phyloP scores from a whole-genome alignment of 2,329 filamentous ascomycete species.

The Penicillium expansum region DNA sequence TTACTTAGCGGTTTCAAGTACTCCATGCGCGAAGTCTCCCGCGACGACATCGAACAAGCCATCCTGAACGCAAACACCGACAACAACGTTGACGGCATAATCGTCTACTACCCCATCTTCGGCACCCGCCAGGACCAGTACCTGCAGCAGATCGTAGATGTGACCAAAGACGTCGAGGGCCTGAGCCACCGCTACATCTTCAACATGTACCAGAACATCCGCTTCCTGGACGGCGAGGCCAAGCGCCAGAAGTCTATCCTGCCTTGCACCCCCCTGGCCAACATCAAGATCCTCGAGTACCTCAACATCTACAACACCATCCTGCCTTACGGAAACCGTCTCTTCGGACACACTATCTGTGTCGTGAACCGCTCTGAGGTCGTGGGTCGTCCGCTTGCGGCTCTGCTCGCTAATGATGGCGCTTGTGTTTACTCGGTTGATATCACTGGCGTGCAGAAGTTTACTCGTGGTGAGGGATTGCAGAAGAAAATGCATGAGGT shows the following conservation, averaged over 20 bases:
- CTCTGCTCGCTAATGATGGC: conserved; percentile 91
- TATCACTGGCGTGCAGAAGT: conserved; percentile 84
- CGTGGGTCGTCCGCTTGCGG: conserved; percentile 87
- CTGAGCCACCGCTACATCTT: conserved; percentile 90
- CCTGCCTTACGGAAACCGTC: conserved; percentile 83
- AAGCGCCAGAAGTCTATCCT: conserved; percentile 82
- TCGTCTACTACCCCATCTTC: conserved; percentile 98
- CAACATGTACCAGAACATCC: conserved; percentile 99
- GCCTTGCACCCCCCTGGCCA: conserved; percentile 90
- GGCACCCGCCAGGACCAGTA: conserved; percentile 88
- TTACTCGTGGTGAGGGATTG: conserved; percentile 84
- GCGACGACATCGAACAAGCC: conserved; percentile 85
- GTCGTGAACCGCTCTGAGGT: conserved; percentile 97
- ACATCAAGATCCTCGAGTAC: conserved; percentile 96
- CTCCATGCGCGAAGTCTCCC: conserved; percentile 76
- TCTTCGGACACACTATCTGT: conserved; percentile 91
- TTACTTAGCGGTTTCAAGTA: conserved; percentile 76
- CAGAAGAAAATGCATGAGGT: conserved; percentile 84
- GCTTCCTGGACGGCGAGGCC: conserved; percentile 72
- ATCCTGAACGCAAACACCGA: conserved; percentile 84
- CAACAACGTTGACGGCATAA: conserved; percentile 75
- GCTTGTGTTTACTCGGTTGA: conserved; percentile 95
- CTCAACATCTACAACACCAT: conserved; percentile 96
- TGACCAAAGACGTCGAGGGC: conserved; percentile 92
- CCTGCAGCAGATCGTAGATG: conserved; percentile 87